Evolutionary conservation across 371 early-diverging fungal genomes (phyloP), one percentile per base, ranked within the genome.

Genomic region (Circinella minor): DNA sequence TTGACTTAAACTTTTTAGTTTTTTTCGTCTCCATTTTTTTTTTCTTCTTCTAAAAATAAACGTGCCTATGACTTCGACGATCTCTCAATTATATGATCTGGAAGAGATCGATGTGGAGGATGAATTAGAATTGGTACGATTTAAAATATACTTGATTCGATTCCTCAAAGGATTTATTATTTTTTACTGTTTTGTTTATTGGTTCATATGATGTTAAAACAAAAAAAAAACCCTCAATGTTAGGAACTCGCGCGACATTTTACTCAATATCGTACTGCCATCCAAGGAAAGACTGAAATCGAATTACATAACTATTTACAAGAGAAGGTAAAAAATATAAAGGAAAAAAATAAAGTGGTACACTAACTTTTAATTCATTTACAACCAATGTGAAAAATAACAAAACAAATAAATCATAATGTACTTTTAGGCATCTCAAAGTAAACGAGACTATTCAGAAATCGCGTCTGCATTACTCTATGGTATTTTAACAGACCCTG

Each of bases 231-330:
- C 48, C 34, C 9, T 51, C 38, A 15, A 66, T 15, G 20, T 39
- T 59, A 90, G 91, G 87, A 91, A 72, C 79, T 91, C 61, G 71
- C 79, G 0, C 72, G 71, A 36, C 74, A 80, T 54, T 84, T 81
- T 74, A 77, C 83, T 7, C 69, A 76, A 15, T 77, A 89, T 46
- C 65, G 73, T 61, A 80, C 76, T 7, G 67, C 83, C 7, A 61
- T 85, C 18, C 73, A 74, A 14, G 89, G 85, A 20, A 87, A 84
- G 71, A 78, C 91, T n/a, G 87, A 88, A 61, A 75, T 82, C 37
- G 92, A 93, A 46, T 72, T 86, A 8, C 92, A 93, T 69, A 88
- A 87, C 48, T 76, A 79, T 34, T 72, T 91, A 14, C 93, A 93
- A 64, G 89, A 88, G 17, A 82, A 76, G 66, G 89, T n/a, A 51